Evolutionary conservation across 1,139 yeast species (phyloP).

Genomic region (Diutina catenulata): DNA sequence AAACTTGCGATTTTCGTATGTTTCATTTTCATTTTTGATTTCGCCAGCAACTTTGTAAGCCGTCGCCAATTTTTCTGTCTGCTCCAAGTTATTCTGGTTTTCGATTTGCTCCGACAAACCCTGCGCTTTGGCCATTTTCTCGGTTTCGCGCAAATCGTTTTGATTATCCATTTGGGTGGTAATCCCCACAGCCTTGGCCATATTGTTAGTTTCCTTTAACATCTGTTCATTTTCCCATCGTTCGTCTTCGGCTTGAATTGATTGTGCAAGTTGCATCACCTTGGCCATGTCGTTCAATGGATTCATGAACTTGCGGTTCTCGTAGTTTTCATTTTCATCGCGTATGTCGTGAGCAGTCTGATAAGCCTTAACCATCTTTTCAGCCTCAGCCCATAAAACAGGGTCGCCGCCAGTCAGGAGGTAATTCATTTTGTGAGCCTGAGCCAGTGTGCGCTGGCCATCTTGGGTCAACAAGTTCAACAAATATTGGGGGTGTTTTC

Average conservation of each 20-base stretch:
- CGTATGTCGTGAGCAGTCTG: not conserved
- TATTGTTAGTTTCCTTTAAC: not conserved
- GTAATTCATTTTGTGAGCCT: not conserved
- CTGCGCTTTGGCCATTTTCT: constrained; percentile 1
- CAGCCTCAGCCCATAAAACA: constrained; percentile 2
- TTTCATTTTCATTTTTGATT: not conserved
- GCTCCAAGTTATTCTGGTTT: not conserved
- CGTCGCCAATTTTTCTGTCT: not conserved
- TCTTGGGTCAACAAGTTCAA: constrained; percentile 1
- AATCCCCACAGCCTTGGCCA: not conserved
- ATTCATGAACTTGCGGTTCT: not conserved
- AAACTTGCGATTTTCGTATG: not conserved
- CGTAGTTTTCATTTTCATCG: constrained; percentile 1
- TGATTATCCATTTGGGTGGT: constrained; percentile 1
- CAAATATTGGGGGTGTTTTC: constrained; percentile 1
- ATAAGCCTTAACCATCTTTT: not conserved
- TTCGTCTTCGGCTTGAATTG: not conserved
- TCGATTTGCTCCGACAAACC: not conserved
- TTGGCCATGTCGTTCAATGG: not conserved
- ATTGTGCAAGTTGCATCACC: not conserved
- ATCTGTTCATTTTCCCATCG: not conserved
- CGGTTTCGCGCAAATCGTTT: not conserved
- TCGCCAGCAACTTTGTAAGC: constrained; percentile 1
- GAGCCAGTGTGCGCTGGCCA: not conserved
- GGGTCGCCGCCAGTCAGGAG: constrained; percentile 1